Conservation (phyloP, 768 basidiomycete genomes). For the Lepiota subincarnata region DNA sequence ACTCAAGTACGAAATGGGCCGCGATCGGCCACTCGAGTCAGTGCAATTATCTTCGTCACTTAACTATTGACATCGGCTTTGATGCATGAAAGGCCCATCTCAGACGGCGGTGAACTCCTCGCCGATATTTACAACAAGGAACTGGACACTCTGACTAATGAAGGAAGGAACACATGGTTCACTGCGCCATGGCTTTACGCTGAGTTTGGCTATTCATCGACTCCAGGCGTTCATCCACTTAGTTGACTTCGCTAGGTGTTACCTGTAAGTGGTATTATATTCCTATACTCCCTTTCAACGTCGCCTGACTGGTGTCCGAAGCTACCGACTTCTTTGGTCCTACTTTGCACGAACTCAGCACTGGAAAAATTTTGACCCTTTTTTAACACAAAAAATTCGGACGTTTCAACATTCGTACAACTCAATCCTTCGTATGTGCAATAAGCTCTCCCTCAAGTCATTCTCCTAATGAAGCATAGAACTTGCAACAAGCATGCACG, state of each 20-base stretch:
- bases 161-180: slow-evolving; percentile 74
- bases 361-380: slow-evolving; percentile 83
- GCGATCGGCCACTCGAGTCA: slow-evolving; percentile 68
- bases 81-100: slow-evolving; percentile 48
- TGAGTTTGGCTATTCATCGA: slow-evolving; percentile 54
- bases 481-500: slow-evolving; percentile 68
- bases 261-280: neutral
- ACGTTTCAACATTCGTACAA: slow-evolving; percentile 76
- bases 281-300: neutral
- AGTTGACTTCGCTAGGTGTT: neutral
- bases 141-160: slow-evolving; percentile 44
- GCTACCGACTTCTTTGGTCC: slow-evolving; percentile 80
- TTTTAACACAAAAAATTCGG: slow-evolving; percentile 70
- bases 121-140: slow-evolving; percentile 75
- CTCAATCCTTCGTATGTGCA: slow-evolving; percentile 70
- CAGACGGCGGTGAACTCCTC: slow-evolving; percentile 72
- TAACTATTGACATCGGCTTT: neutral
- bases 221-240: neutral
- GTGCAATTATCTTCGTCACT: slow-evolving; percentile 17
- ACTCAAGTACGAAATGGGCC: slow-evolving; percentile 86
- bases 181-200: slow-evolving; percentile 94
- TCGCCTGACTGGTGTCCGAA: slow-evolving; percentile 21
- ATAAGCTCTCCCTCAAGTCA: neutral
- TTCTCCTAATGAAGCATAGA: slow-evolving; percentile 36
- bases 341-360: slow-evolving; percentile 62